Evolutionary conservation across 2,329 filamentous ascomycete genomes (phyloP), one percentile per base, ranked within the genome.

Genomic region (Aspergillus sp.): DNA sequence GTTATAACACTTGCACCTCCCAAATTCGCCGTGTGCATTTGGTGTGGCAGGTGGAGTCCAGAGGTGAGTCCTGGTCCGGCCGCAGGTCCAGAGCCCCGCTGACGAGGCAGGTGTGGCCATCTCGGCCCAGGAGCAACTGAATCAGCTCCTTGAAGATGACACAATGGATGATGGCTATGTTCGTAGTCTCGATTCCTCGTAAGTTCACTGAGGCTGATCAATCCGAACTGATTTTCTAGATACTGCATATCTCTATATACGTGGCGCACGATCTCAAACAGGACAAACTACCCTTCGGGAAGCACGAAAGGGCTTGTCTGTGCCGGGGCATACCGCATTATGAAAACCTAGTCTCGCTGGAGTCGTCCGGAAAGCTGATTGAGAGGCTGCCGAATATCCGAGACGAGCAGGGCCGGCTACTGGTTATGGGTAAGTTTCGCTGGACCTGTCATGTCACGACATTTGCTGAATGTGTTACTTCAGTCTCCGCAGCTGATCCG

Each of bases 11-110:
- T 24, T 66, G 59, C 45, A 66, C 63, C 30, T 60, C 63, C 46
- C 57, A 61, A 27, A 65, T 67, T 54, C 62, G 64, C 52, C 58
- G 65, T 15, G 63, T 76, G 15, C 61, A 74, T 65, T 61, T 77
- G 7, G 66, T 76, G 7, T 75, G 67, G 70, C 62, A 75, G 56
- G 51, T 75, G 53, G 49, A 67, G 30, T 55, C 47, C 7, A 37
- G 52, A 52, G 42, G 62, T 53, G 37, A 55, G 54, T 60, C 61
- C 4, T 27, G 5, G 6, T 27, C 24, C 24, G 5, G 24, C 24
- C 1, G 24, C 24, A 27, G 24, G 24, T 27, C 24, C 5, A 27
- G 24, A 27, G 5, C 24, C 24, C 24, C 6, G 6, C 5, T 27
- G 5, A 27, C 6, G 6, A 7, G 6, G 5, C 5, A 27, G 24